Evolutionary conservation across 1,139 yeast genomes (phyloP).

Genomic region (Candida glucosophila): DNA sequence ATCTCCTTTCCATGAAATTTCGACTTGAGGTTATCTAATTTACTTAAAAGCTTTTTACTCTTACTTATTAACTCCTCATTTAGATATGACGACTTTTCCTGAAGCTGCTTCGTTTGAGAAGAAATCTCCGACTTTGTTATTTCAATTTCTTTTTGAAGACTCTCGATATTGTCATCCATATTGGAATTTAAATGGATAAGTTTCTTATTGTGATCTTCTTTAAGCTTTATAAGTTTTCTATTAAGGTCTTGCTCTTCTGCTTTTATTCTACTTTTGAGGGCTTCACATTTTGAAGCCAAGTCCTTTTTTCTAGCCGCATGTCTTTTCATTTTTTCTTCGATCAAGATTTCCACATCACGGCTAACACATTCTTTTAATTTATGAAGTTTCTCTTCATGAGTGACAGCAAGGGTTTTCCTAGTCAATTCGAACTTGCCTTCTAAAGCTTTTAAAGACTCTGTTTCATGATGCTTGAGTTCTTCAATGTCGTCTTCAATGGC

Average conservation of each 20-base stretch:
- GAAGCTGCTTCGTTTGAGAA: constrained; percentile 1
- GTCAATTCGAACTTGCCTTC: constrained; percentile 27
- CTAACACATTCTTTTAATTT: constrained; percentile 27
- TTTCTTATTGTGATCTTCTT: constrained; percentile 17
- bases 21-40: constrained; percentile 6
- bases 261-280: constrained; percentile 8
- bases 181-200: constrained; percentile 11
- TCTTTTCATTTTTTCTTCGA: constrained; percentile 18
- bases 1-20: constrained; percentile 11
- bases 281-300: constrained; percentile 3
- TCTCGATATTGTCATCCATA: constrained; percentile 14
- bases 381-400: constrained; percentile 27
- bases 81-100: constrained; percentile 4
- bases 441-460: constrained; percentile 18
- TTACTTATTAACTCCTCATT: constrained; percentile 5
- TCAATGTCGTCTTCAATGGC: constrained; percentile 19
- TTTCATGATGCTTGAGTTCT: constrained; percentile 20
- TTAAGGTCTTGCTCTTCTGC: constrained; percentile 13
- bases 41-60: too few relatives aligned
- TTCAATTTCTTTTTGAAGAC: constrained; percentile 9
- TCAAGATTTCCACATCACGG: constrained; percentile 25
- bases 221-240: constrained; percentile 17
- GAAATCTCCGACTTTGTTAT: constrained; percentile 6
- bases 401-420: constrained; percentile 20
- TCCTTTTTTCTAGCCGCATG: constrained; percentile 13